Evolutionary conservation across 371 early-diverging fungal genomes (phyloP).

Genomic region (Entomophthora muscae): DNA sequence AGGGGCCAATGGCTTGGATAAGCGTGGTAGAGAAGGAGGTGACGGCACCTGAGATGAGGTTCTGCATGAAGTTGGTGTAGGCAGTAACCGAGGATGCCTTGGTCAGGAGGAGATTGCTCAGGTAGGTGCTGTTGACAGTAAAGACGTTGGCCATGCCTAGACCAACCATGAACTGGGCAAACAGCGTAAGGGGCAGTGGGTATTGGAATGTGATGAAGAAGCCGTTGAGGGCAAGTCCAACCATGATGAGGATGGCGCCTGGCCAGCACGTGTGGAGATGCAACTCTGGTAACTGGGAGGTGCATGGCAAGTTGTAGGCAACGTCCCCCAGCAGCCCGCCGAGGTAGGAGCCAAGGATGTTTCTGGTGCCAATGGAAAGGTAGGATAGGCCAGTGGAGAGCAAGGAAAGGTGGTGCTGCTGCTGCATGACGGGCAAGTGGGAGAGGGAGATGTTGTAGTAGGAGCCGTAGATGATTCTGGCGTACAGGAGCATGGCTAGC

Average conservation of each 20-base stretch:
- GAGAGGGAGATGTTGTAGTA: not conserved
- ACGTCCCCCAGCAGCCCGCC: too few relatives aligned
- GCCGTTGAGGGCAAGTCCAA: slow-evolving; percentile 24
- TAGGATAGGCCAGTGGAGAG: not conserved
- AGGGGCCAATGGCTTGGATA: not conserved
- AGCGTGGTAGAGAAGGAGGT: not conserved
- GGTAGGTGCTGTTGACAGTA: not conserved
- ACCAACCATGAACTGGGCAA: slow-evolving; percentile 6
- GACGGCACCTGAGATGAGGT: not conserved
- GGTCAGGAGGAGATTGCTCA: slow-evolving; percentile 1
- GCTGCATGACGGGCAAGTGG: not conserved
- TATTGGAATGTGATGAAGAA: slow-evolving; percentile 19
- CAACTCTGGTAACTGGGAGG: slow-evolving; percentile 17
- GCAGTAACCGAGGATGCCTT: slow-evolving; percentile 6
- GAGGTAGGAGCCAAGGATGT: not conserved
- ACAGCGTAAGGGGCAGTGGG: slow-evolving; percentile 6
- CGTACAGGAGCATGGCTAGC: not conserved
- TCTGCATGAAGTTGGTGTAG: not conserved
- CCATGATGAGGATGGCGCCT: slow-evolving; percentile 18
- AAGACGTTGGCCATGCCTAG: not conserved
- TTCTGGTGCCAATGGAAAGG: not conserved
- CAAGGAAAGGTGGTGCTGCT: not conserved
- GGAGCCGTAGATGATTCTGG: not conserved
- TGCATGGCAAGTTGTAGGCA: too few relatives aligned
- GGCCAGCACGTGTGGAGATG: slow-evolving; percentile 21